phyloP scores from a whole-genome alignment of 2,329 filamentous ascomycete genomes.

The Diplodia seriata region DNA sequence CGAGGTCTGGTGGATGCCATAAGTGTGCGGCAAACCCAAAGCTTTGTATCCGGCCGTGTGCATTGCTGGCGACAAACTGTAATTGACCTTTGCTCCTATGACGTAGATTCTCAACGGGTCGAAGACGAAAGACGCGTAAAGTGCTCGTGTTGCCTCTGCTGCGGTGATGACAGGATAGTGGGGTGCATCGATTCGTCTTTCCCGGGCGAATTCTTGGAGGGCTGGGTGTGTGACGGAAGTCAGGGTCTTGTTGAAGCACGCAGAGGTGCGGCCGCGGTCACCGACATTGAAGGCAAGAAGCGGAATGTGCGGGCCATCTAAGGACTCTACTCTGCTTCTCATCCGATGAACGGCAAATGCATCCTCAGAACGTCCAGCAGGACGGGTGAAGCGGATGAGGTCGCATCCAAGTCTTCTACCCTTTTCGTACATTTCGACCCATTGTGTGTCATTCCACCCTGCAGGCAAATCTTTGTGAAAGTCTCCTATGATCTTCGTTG shows the following conservation, averaged over 20 bases:
- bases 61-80: constrained; percentile 79
- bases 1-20: constrained; percentile 68
- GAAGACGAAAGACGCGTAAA: constrained; percentile 71
- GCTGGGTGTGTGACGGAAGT: constrained; percentile 63
- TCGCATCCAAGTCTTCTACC: constrained; percentile 65
- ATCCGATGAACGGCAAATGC: constrained; percentile 67
- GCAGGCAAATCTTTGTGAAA: constrained; percentile 54
- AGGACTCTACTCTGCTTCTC: constrained; percentile 56
- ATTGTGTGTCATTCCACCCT: constrained; percentile 64
- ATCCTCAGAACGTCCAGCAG: constrained; percentile 64
- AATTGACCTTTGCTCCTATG: constrained; percentile 73
- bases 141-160: constrained; percentile 67
- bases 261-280: constrained; percentile 66
- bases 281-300: constrained; percentile 72
- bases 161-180: constrained; percentile 62
- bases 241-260: constrained; percentile 70
- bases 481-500: constrained; percentile 68
- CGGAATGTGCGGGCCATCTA: constrained; percentile 57
- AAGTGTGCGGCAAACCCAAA: constrained; percentile 72
- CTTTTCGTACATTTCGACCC: constrained; percentile 64
- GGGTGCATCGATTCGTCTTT: neutral
- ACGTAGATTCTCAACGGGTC: constrained; percentile 76
- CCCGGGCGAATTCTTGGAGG: constrained; percentile 6
- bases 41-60: constrained; percentile 72
- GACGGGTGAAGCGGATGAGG: constrained; percentile 66